Percentiles rank a stretch among this genome's conserved stretches.
These are phyloP conservation scores for Porogramme epimiltina DNA, from an alignment of 1,284 basidiomycete species.

Conservation along the genomic window DNA sequence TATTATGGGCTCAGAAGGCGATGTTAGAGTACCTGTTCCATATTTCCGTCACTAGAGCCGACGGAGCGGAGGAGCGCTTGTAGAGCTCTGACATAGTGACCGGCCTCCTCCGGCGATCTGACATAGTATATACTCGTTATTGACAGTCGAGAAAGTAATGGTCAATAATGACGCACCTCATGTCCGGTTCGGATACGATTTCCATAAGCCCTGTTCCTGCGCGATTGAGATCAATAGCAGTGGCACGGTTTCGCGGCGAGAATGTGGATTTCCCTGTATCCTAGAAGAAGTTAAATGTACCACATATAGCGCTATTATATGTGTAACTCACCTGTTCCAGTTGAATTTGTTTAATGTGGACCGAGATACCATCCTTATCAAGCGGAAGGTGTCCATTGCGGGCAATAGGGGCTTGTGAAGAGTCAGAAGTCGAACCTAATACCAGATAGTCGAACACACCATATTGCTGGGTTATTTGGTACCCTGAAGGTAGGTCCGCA, in stretches of 20 bases:
- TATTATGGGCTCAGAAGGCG: not conserved
- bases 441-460: constrained; percentile 43
- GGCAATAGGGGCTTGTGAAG: constrained; percentile 75
- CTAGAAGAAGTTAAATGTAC: constrained; percentile 39
- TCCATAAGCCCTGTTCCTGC: constrained; percentile 92
- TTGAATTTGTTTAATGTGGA: constrained; percentile 93
- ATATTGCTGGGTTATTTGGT: constrained; percentile 97
- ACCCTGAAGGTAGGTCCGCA: constrained; percentile 90
- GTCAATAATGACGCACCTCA: constrained; percentile 55
- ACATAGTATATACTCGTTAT: not conserved
- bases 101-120: constrained; percentile 91
- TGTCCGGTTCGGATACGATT: constrained; percentile 94
- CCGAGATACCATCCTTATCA: constrained; percentile 43
- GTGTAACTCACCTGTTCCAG: constrained; percentile 81
- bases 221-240: constrained; percentile 88
- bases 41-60: constrained; percentile 92
- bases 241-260: constrained; percentile 53
- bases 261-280: constrained; percentile 94
- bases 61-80: constrained; percentile 83
- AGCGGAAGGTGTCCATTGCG: constrained; percentile 66
- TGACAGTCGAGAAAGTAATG: not conserved
- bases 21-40: constrained; percentile 78
- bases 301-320: not conserved
- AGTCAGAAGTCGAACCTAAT: not conserved
- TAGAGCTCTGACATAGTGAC: constrained; percentile 83